Evolutionary conservation across 768 basidiomycete species (phyloP).

Genomic region (Cystobasidium ongulense): DNA sequence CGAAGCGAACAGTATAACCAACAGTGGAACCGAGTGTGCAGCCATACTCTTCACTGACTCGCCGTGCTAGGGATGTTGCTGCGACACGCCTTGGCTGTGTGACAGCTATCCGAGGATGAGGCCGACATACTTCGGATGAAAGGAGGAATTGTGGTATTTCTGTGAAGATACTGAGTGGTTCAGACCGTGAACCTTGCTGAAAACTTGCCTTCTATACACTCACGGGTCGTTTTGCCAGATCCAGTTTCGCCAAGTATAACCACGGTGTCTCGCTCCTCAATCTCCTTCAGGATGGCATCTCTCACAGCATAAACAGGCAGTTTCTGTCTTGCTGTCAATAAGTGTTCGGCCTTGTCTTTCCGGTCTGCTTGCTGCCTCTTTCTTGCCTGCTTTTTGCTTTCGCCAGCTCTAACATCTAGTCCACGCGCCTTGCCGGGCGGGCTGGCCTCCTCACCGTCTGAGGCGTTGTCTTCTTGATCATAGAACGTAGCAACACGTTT

Average conservation of each 20-base stretch:
- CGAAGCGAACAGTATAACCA: conserved; percentile 93
- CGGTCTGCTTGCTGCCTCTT: conserved; percentile 7
- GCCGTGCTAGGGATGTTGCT: conserved; percentile 82
- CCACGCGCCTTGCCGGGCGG: neutral
- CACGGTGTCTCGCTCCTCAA: conserved; percentile 69
- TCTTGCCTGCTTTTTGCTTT: conserved; percentile 25
- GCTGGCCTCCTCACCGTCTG: neutral
- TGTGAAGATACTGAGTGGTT: conserved; percentile 44
- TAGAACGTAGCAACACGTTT: conserved; percentile 11
- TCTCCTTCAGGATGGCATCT: conserved; percentile 64
- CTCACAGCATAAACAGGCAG: conserved; percentile 74
- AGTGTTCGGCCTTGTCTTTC: conserved; percentile 21
- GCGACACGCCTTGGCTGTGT: conserved; percentile 95
- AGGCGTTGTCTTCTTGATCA: neutral
- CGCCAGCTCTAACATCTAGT: neutral
- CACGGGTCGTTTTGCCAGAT: conserved; percentile 96
- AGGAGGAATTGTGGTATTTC: conserved; percentile 94
- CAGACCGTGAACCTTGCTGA: neutral
- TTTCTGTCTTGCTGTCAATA: conserved; percentile 44
- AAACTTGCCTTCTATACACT: conserved; percentile 44
- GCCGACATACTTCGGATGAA: conserved; percentile 58
- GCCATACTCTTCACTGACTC: conserved; percentile 79
- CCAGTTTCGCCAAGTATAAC: conserved; percentile 94
- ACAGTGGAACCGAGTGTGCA: conserved; percentile 64
- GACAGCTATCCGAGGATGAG: conserved; percentile 56